Evolutionary conservation across 305 asterid species (phyloP), one percentile per base, ranked within the genome.

Genomic region (Plantago coronopus): DNA sequence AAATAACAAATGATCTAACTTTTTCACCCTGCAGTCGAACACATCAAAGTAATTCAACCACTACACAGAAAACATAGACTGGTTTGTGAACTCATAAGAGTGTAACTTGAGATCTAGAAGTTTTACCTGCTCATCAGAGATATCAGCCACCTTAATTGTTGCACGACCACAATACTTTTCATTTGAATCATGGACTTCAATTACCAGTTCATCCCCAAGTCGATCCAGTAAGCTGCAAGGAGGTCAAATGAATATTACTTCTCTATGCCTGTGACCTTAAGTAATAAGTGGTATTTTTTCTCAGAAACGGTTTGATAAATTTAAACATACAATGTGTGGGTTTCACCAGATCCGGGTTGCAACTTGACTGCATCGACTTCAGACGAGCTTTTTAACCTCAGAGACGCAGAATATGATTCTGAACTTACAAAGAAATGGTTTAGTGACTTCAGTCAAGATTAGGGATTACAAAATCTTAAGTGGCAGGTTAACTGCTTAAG

Each of bases 311-410:
- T n/a, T n/a, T n/a, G n/a, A n/a, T n/a, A 70, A 56, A 54, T 43
- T 20, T 61, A 47, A 47, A 80, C 97, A 6, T 82, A 91, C 98
- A 91, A 86, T 57, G 86, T 79, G 62, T 83, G 87, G 64, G 82
- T 81, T 84, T 91, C 98, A 17, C 93, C 90, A 17, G 97, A 84
- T 80, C 96, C 98, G 60, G 98, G 91, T 71, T 76, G 97, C 91
- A 88, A 77, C 76, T 82, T 81, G 50, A 87, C 84, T 58, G 79
- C 81, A 51, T 88, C 97, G 66, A 77, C 91, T 69, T 86, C 95
- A 20, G 93, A 80, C 56, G 83, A 80, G 61, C 93, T 86, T 75
- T 88, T 91, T 75, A 89, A 62, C 68, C 86, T 81, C 88, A 88
- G 65, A 31, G 75, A 70, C 77, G 97, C 88, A 56, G 85, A 69